These are phyloP conservation scores for Penicillium carneum DNA, from an alignment of 2,329 filamentous ascomycete genomes.

Conservation along the genomic window DNA sequence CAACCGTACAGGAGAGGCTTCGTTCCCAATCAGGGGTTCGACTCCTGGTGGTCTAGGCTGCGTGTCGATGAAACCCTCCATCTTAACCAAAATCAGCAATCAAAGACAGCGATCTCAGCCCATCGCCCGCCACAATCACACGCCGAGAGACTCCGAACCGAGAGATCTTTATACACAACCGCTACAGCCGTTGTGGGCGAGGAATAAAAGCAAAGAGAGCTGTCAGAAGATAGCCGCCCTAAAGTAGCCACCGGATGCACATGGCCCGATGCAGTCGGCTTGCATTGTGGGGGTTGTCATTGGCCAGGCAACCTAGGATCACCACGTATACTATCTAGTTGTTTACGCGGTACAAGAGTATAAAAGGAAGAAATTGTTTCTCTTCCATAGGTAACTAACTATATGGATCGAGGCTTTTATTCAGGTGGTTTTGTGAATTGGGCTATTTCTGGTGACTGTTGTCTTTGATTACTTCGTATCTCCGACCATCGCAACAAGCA, in stretches of 20 bases:
- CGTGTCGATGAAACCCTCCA: not conserved
- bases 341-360: slow-evolving; percentile 2
- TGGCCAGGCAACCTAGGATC: slow-evolving; percentile 1
- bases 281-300: slow-evolving; percentile 1
- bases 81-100: slow-evolving; percentile 23
- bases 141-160: slow-evolving; percentile 19
- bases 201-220: slow-evolving; percentile 26
- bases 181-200: slow-evolving; percentile 24
- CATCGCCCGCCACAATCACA: slow-evolving; percentile 34
- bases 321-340: slow-evolving; percentile 8
- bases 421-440: slow-evolving; percentile 3
- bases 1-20: not conserved
- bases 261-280: slow-evolving; percentile 18
- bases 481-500: slow-evolving; percentile 1
- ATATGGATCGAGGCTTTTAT: not conserved
- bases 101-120: slow-evolving; percentile 27
- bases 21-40: not conserved
- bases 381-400: not conserved
- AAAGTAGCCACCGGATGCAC: slow-evolving; percentile 15
- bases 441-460: slow-evolving; percentile 5
- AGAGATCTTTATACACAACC: slow-evolving; percentile 30
- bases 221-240: slow-evolving; percentile 33
- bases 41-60: not conserved
- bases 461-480: slow-evolving; percentile 11
- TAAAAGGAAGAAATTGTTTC: not conserved